Percentiles rank a stretch among this genome's conserved stretches.
Conservation (phyloP, 805 yeast genomes). For the Schwanniomyces vanrijiae region DNA sequence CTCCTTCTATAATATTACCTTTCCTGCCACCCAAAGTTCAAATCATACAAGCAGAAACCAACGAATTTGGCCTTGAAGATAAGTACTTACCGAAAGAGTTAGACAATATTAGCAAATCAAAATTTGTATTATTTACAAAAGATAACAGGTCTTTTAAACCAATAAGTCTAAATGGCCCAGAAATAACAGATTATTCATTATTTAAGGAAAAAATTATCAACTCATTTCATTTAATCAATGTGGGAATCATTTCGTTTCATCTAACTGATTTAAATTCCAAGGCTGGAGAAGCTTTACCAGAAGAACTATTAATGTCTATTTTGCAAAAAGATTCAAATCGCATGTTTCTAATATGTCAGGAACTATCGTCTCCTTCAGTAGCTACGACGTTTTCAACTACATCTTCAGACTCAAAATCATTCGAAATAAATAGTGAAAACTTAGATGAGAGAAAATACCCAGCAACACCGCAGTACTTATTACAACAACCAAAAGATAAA, state of each 20-base stretch:
- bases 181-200: constrained; percentile 26
- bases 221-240: constrained; percentile 33
- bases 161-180: constrained; percentile 25
- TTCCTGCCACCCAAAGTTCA: not conserved
- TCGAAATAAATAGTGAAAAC: constrained; percentile 45
- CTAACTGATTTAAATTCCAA: constrained; percentile 68
- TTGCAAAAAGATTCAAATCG: constrained; percentile 29
- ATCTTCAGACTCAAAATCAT: constrained; percentile 57
- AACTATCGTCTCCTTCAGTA: constrained; percentile 30
- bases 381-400: constrained; percentile 43
- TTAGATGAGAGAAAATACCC: constrained; percentile 47
- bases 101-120: constrained; percentile 7
- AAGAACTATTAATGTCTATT: constrained; percentile 40
- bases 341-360: constrained; percentile 36
- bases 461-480: constrained; percentile 67
- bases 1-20: not conserved
- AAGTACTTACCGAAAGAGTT: constrained; percentile 9
- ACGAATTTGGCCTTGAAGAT: constrained; percentile 3
- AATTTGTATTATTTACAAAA: constrained; percentile 56
- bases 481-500: constrained; percentile 43
- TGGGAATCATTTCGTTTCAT: constrained; percentile 44
- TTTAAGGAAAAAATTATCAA: constrained; percentile 39
- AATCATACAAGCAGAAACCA: not conserved
- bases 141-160: constrained; percentile 60
- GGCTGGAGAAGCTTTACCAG: constrained; percentile 58